Evolutionary conservation across 345 rosid species (phyloP).

Genomic region (Pugionium cornutum): DNA sequence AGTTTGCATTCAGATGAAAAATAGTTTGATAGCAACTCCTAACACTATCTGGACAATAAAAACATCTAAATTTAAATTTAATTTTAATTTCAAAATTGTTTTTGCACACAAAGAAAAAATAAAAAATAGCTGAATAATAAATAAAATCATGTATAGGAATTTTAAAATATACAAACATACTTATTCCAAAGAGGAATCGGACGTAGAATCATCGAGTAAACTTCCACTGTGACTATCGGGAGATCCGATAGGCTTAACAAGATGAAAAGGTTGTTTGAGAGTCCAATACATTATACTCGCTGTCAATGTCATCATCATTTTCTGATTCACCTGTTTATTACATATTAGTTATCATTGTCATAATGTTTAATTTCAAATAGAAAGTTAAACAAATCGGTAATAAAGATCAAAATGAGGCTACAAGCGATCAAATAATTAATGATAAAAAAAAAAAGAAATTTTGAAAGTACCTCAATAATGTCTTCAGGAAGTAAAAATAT

Average conservation of each 20-base stretch:
- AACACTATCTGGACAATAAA: too few species aligned
- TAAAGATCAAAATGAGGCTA: too few species aligned
- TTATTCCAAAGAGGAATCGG: conserved; percentile 73
- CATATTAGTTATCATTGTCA: too few species aligned
- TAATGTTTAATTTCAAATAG: too few species aligned
- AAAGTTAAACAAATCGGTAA: too few species aligned
- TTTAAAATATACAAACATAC: conserved; percentile 24
- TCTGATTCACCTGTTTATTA: conserved; percentile 78
- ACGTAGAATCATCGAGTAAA: conserved; percentile 67
- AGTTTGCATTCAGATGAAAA: too few species aligned
- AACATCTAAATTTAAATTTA: too few species aligned
- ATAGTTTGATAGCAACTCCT: too few species aligned
- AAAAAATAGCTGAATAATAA: background rate
- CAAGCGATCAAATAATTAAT: too few species aligned
- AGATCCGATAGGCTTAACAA: conserved; percentile 49
- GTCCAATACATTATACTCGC: conserved; percentile 95
- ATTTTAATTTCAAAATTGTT: conserved; percentile 18
- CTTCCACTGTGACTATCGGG: conserved; percentile 71
- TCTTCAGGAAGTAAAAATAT: conserved; percentile 97
- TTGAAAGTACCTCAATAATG: conserved; percentile 69
- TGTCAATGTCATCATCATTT: conserved; percentile 92
- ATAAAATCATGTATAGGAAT: conserved; percentile 8
- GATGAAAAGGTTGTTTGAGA: conserved; percentile 74
- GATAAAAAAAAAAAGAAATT: too few species aligned
- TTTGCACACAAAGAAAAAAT: conserved; percentile 19